Percentiles rank a stretch among this genome's conserved stretches.
phyloP scores from a whole-genome alignment of 768 basidiomycete genomes.

The Pleurotus ostreatus region DNA sequence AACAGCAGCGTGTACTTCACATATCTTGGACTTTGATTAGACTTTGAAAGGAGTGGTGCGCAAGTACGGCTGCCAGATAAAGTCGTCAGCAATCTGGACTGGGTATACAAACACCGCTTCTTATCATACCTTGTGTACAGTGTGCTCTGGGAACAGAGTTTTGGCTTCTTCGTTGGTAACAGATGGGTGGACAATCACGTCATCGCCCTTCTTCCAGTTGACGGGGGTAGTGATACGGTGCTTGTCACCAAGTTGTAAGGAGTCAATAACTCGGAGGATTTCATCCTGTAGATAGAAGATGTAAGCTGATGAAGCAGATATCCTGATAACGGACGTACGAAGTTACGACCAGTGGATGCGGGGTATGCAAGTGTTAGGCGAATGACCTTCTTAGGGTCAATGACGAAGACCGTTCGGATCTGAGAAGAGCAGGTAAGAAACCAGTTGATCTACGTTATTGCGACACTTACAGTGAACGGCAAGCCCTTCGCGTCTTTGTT shows the following conservation, averaged over 20 bases:
- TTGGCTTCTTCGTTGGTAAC: constrained; percentile 88
- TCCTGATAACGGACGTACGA: constrained; percentile 27
- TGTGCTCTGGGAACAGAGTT: constrained; percentile 83
- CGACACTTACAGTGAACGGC: constrained; percentile 76
- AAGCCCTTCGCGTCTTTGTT: constrained; percentile 84
- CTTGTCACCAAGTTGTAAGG: constrained; percentile 89
- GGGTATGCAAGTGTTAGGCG: constrained; percentile 90
- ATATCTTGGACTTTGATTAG: constrained; percentile 2
- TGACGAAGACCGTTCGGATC: constrained; percentile 96
- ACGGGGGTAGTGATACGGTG: constrained; percentile 85
- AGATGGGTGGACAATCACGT: constrained; percentile 87
- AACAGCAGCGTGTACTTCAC: background rate
- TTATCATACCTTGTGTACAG: constrained; percentile 65
- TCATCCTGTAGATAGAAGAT: background rate
- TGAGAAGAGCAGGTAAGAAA: constrained; percentile 19
- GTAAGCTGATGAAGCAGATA: constrained; percentile 28
- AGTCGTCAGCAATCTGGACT: background rate
- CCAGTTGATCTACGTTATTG: background rate
- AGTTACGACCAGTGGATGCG: constrained; percentile 94
- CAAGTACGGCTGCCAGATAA: background rate
- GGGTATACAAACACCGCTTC: background rate
- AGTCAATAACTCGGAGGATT: constrained; percentile 24
- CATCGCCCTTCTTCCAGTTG: constrained; percentile 92
- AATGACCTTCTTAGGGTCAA: constrained; percentile 96
- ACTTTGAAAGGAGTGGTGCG: constrained; percentile 6